Base-by-base conservation (phyloP, 306 rosid genomes). In the Echinosophora koreensis region DNA sequence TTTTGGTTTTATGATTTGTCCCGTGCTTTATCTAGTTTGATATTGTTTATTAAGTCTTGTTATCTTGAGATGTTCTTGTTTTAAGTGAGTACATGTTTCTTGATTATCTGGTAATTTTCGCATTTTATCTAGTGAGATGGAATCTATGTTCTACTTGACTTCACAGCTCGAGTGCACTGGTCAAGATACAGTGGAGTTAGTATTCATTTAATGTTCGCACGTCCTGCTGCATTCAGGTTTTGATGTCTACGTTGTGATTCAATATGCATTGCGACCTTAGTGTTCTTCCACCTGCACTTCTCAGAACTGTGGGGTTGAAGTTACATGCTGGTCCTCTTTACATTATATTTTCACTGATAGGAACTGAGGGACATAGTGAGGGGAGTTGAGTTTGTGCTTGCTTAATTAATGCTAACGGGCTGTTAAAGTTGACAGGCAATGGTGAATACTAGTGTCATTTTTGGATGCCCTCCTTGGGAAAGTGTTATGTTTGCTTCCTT, bases 61-160 rank as follows among this genome's bases (percentile, higher is more conserved):
- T 13, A 16, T 77, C 63, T 63, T 58, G 46, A 77, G 78, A 30
- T 78, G 68, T 66, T 58, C 54, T 2, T 66, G 78, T 56, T 28
- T 7, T 71, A 41, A 77, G 34, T 56, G 37, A 52, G 71, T 44
- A 17, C 35, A 4, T 41, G 39, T 66, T 71, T 77, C 18, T 42
- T 52, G 42, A 46, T 78, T 82, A 8, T 37, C 16, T 79, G 80
- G 83, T 72, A 52, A 61, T 64, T 75, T 71, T 79, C 84, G 59
- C 49, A 11, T 75, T 66, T 34, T 58, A 66, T 76, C 63, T 41
- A 44, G 86, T 57, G 76, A 70, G 54, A 85, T 79, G 84, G 82
- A 74, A 78, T 63, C 67, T 56, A 61, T 78, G 68, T 78, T 64
- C 62, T 54, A 37, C 60, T 50, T 69, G 67, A 32, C 75, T 55